Conservation (phyloP, 1,139 yeast species). For the Magnusiomyces magnusii region DNA sequence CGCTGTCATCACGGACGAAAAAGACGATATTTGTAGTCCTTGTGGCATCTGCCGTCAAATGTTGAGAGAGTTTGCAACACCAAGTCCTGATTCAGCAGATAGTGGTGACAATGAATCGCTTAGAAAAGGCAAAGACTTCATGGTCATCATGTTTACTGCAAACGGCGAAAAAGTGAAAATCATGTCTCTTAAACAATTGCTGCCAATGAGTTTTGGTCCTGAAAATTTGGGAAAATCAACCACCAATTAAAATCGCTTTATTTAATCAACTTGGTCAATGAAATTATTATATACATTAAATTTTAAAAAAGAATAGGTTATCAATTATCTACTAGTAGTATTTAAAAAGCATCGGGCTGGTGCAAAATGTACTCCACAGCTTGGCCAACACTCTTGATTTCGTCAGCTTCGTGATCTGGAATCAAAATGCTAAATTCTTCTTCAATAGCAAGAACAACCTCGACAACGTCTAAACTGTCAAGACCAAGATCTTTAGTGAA, state of each 20-base stretch:
- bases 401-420: constrained; percentile 66
- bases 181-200: constrained; percentile 48
- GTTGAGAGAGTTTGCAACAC: constrained; percentile 58
- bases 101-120: neutral
- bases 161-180: constrained; percentile 27
- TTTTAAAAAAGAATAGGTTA: neutral
- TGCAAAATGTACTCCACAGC: constrained; percentile 70
- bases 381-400: constrained; percentile 78
- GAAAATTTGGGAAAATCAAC: constrained; percentile 40
- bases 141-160: constrained; percentile 28
- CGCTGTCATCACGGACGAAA: constrained; percentile 59
- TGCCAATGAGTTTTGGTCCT: constrained; percentile 88
- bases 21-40: constrained; percentile 59
- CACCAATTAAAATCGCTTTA: neutral
- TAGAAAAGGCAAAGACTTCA: constrained; percentile 18
- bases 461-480: constrained; percentile 84
- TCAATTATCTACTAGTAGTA: neutral
- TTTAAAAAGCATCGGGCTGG: constrained; percentile 51
- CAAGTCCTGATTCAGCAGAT: neutral
- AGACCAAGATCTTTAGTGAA: constrained; percentile 72
- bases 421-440: constrained; percentile 58
- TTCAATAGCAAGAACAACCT: constrained; percentile 84
- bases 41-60: constrained; percentile 95
- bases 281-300: neutral
- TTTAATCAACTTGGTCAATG: neutral